Percentiles rank a stretch among this genome's conserved stretches.
phyloP scores from a whole-genome alignment of 768 basidiomycete species.

The Suillus paluster region DNA sequence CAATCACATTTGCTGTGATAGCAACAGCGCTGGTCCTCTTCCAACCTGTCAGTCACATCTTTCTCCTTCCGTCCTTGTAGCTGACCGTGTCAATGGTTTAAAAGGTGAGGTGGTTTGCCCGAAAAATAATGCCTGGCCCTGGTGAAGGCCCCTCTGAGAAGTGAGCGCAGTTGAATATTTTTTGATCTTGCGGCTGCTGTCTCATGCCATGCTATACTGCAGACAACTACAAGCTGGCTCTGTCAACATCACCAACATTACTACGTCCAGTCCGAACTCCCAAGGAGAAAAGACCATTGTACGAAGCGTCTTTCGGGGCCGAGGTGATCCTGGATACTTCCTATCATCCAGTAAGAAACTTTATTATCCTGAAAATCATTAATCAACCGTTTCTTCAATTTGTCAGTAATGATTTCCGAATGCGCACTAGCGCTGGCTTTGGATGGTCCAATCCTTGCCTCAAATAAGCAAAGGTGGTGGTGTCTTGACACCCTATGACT shows the following conservation, averaged over 20 bases:
- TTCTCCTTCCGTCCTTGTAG: background rate
- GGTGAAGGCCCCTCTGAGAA: slow-evolving; percentile 68
- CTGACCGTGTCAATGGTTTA: background rate
- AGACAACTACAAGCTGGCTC: slow-evolving; percentile 66
- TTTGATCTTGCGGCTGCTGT: background rate
- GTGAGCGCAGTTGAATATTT: slow-evolving; percentile 46
- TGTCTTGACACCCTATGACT: slow-evolving; percentile 79
- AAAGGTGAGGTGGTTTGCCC: slow-evolving; percentile 62
- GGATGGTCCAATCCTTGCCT: slow-evolving; percentile 58
- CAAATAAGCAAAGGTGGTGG: slow-evolving; percentile 68
- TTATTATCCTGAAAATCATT: slow-evolving; percentile 1
- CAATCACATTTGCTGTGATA: slow-evolving; percentile 34
- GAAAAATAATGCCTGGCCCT: slow-evolving; percentile 52
- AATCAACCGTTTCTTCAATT: slow-evolving; percentile 9
- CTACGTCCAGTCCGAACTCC: slow-evolving; percentile 56
- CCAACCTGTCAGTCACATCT: slow-evolving; percentile 38
- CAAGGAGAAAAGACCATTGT: slow-evolving; percentile 46
- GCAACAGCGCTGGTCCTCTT: slow-evolving; percentile 35
- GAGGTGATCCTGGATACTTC: slow-evolving; percentile 80
- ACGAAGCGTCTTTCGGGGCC: slow-evolving; percentile 62
- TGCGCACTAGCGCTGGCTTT: slow-evolving; percentile 74
- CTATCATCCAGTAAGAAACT: slow-evolving; percentile 53
- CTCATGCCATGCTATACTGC: background rate
- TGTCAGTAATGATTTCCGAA: slow-evolving; percentile 75
- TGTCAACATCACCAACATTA: slow-evolving; percentile 70